Evolutionary conservation across 805 yeast species (phyloP).

Genomic region (Cyberlindnera amylophila): DNA sequence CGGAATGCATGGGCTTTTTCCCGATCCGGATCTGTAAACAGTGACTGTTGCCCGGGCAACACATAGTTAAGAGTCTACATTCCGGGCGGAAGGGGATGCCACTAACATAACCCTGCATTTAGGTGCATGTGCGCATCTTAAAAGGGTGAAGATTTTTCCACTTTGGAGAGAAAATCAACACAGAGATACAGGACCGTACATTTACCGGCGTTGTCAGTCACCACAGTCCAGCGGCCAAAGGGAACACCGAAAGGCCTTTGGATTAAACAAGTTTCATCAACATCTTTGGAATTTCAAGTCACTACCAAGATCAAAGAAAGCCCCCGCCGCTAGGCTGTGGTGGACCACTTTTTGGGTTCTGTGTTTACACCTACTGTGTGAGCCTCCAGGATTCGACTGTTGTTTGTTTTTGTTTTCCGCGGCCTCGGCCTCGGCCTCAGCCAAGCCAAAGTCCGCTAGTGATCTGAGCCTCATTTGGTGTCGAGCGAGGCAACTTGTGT

Average conservation of each 20-base stretch:
- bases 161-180: background rate
- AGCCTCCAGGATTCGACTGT: no score
- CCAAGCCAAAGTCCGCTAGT: no score
- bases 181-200: background rate
- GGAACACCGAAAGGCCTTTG: no score
- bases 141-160: background rate
- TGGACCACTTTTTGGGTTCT: no score
- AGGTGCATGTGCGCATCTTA: slow-evolving; percentile 1
- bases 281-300: no score
- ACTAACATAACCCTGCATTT: background rate
- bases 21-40: slow-evolving; percentile 14
- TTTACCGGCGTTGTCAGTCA: background rate
- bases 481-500: background rate
- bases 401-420: background rate
- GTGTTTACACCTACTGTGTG: no score
- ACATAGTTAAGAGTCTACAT: slow-evolving; percentile 10
- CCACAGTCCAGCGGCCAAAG: no score
- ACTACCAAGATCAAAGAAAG: no score
- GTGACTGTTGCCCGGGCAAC: slow-evolving; percentile 7
- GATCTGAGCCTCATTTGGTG: background rate
- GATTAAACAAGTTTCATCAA: no score
- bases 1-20: slow-evolving; percentile 3
- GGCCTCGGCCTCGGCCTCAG: no score
- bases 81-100: background rate
- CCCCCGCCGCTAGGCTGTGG: no score